These are phyloP conservation scores for Dioszegia aurantiaca DNA, from an alignment of 768 basidiomycete genomes.

Conservation along the genomic window DNA sequence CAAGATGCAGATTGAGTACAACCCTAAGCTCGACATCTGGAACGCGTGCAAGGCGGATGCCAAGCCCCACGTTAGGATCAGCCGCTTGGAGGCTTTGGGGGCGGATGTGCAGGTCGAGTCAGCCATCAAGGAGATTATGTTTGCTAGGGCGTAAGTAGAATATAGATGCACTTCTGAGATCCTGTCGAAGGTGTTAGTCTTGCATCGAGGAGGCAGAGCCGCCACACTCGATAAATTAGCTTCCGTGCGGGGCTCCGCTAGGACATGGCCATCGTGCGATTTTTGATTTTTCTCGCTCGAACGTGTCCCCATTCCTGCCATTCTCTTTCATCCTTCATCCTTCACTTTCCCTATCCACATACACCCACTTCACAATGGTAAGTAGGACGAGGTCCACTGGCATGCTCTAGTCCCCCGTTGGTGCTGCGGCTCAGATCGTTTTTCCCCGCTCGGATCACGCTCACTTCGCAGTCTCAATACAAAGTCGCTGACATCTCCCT, in stretches of 20 bases:
- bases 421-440: no score
- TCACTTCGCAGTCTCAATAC: constrained; percentile 56
- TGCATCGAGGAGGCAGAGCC: no score
- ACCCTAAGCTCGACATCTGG: constrained; percentile 11
- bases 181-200: no score
- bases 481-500: constrained; percentile 95
- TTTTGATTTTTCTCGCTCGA: no score
- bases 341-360: no score
- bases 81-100: constrained; percentile 5
- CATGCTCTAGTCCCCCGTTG: no score
- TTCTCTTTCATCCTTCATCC: no score
- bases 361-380: constrained; percentile 7
- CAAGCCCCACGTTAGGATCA: constrained; percentile 7
- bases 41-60: constrained; percentile 9
- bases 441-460: no score
- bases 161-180: not conserved
- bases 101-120: constrained; percentile 9
- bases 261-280: no score
- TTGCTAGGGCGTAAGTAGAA: constrained; percentile 1
- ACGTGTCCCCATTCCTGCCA: no score
- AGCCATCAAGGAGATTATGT: constrained; percentile 11
- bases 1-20: constrained; percentile 12
- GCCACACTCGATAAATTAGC: no score
- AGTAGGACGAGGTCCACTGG: not conserved
- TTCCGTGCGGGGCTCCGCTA: no score